Conservation (phyloP, 768 basidiomycete genomes). For the Leccinum fibrillosum region DNA sequence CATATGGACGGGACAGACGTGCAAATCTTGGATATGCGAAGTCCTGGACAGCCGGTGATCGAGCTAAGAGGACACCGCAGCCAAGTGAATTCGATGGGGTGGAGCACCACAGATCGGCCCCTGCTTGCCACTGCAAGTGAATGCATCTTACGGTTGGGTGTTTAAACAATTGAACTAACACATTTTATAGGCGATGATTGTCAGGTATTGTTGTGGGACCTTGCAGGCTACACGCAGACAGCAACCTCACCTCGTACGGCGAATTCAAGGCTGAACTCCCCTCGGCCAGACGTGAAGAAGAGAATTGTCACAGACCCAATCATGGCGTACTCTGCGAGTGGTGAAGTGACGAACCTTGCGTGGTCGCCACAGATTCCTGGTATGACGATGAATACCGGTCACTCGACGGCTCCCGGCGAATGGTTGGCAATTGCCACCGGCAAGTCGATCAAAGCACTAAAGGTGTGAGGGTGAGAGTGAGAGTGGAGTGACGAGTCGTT, state of each 20-base stretch:
- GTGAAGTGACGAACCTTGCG: conserved; percentile 79
- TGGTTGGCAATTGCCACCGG: conserved; percentile 86
- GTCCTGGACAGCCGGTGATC: conserved; percentile 92
- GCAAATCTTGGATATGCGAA: conserved; percentile 95
- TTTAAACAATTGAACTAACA: background rate
- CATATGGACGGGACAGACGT: conserved; percentile 90
- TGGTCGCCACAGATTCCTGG: conserved; percentile 87
- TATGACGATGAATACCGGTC: conserved; percentile 71
- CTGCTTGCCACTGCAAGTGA: conserved; percentile 85
- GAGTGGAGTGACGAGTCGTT: background rate
- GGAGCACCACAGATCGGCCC: conserved; percentile 83
- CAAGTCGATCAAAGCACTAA: conserved; percentile 76
- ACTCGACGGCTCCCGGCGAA: conserved; percentile 73
- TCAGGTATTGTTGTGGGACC: conserved; percentile 92
- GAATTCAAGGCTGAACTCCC: conserved; percentile 73
- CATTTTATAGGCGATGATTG: conserved; percentile 76
- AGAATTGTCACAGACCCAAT: conserved; percentile 69
- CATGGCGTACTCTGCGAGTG: conserved; percentile 78
- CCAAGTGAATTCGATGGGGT: conserved; percentile 83
- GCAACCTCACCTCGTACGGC: conserved; percentile 67
- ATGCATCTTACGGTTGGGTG: conserved; percentile 17
- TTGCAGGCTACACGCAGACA: conserved; percentile 58
- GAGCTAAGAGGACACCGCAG: conserved; percentile 83
- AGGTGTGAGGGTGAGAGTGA: conserved; percentile 49
- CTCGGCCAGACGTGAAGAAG: conserved; percentile 78